A percentile compares a stretch with the other conserved stretches of the same genome.
These are phyloP conservation scores for Candida neerlandica DNA, from an alignment of 1,139 yeast genomes.

Conservation along the genomic window DNA sequence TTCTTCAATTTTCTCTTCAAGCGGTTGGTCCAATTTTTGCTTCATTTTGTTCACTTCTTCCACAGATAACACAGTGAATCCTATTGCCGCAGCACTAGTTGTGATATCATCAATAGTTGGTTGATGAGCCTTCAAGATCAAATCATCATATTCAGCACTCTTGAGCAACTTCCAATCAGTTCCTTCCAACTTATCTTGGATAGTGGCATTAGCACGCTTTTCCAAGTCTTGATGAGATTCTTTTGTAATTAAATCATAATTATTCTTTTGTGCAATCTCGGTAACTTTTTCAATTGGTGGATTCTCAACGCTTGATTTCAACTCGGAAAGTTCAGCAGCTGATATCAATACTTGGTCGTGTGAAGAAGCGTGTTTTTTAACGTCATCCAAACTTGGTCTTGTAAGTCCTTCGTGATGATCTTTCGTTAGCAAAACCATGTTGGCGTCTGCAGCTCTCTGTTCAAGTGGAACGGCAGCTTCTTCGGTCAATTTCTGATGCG, in stretches of 20 bases:
- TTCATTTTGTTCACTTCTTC: constrained; percentile 16
- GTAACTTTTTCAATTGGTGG: constrained; percentile 21
- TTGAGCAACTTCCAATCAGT: constrained; percentile 26
- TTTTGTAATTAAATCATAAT: constrained; percentile 16
- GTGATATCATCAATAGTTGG: constrained; percentile 38
- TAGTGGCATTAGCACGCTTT: constrained; percentile 18
- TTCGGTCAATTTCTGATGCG: constrained; percentile 15
- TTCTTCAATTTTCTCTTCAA: constrained; percentile 24
- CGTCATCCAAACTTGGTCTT: constrained; percentile 26
- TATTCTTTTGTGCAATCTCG: constrained; percentile 9
- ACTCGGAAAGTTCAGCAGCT: constrained; percentile 16
- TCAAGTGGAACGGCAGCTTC: constrained; percentile 18
- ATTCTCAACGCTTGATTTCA: constrained; percentile 19
- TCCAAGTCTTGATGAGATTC: constrained; percentile 25
- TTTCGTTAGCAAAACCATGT: constrained; percentile 20
- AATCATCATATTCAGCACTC: constrained; percentile 31
- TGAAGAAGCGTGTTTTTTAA: constrained; percentile 21
- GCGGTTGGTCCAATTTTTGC: constrained; percentile 11
- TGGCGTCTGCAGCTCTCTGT: constrained; percentile 22
- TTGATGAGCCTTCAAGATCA: constrained; percentile 37
- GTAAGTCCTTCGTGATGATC: constrained; percentile 20
- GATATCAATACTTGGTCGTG: constrained; percentile 23
- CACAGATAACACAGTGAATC: constrained; percentile 29
- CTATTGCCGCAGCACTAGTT: constrained; percentile 30
- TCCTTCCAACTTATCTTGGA: constrained; percentile 30